Conservation (phyloP, 257 asterid species). For the Nicotiana noctiflora region DNA sequence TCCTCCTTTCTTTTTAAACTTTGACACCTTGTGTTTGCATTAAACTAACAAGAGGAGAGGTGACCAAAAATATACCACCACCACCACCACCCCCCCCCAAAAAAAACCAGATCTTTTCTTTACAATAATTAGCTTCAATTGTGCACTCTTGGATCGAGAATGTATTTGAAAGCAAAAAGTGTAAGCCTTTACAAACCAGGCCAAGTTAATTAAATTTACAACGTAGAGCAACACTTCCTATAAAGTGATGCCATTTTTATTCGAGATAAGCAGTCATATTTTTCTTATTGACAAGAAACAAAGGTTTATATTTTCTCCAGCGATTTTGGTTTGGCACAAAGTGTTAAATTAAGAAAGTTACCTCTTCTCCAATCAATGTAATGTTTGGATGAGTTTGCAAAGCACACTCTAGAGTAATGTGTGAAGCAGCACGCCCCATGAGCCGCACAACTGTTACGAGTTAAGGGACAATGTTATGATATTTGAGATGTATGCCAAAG, state of each 20-base stretch:
- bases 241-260: not conserved
- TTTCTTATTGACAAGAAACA: not conserved
- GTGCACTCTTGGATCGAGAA: not conserved
- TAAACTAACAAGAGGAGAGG: not conserved
- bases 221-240: not conserved
- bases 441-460: conserved; percentile 81
- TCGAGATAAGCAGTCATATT: not conserved
- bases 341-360: conserved; percentile 15
- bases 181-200: not conserved
- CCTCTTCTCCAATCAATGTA: conserved; percentile 99
- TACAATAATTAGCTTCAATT: not conserved
- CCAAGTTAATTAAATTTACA: not conserved
- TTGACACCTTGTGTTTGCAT: not conserved
- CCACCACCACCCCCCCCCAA: too few species aligned
- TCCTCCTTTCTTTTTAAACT: not conserved
- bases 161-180: not conserved
- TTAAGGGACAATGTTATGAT: not conserved
- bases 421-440: conserved; percentile 99
- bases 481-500: not conserved
- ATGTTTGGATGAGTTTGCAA: conserved; percentile 95
- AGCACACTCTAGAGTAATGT: conserved; percentile 96
- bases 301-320: not conserved
- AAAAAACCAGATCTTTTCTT: not conserved
- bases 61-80: too few species aligned
- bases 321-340: not conserved